A percentile compares a stretch with the other conserved stretches of the same genome.
Evolutionary conservation across 257 asterid genomes (phyloP).

Genomic region (Solanum microdontum): DNA sequence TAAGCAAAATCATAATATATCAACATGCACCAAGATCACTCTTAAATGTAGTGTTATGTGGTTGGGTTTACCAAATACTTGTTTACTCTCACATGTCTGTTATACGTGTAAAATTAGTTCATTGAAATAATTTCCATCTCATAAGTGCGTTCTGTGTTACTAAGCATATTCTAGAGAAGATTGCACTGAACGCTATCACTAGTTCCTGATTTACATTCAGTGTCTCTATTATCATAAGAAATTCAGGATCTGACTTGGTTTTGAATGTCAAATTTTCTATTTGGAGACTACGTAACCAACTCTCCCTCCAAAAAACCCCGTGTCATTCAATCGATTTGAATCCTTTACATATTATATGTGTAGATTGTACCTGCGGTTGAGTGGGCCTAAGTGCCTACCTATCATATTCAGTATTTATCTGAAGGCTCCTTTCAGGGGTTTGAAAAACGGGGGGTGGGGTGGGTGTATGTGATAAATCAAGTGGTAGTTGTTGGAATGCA

Average conservation of each 20-base stretch:
- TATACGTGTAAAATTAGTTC: neutral
- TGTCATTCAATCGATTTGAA: neutral
- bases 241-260: neutral
- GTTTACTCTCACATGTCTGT: neutral
- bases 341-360: neutral
- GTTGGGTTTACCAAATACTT: neutral
- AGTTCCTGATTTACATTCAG: neutral
- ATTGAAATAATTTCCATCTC: neutral
- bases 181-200: neutral
- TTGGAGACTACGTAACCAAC: neutral
- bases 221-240: neutral
- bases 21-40: neutral
- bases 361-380: neutral
- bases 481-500: neutral
- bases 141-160: neutral
- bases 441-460: neutral
- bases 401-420: neutral
- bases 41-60: neutral
- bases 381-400: neutral
- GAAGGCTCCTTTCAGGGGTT: neutral
- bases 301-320: neutral
- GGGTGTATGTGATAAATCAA: neutral
- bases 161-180: neutral
- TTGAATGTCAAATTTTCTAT: neutral
- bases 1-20: neutral